These are phyloP conservation scores for Aspergillus floridensis DNA, from an alignment of 2,329 filamentous ascomycete genomes.

Conservation along the genomic window DNA sequence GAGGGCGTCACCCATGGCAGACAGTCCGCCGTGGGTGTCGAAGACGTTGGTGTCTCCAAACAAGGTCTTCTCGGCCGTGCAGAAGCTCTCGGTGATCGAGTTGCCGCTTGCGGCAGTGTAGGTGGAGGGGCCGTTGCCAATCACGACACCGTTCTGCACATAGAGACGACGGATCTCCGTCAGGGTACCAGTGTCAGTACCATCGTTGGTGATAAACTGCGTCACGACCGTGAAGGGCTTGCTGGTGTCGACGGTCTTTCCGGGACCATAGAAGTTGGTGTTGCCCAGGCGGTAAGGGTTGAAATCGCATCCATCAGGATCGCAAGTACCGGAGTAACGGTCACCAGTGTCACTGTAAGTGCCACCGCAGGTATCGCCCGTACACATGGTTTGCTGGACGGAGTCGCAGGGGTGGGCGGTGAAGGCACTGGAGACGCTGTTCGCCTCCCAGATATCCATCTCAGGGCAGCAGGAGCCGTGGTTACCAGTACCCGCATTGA, in stretches of 20 bases:
- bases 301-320: slow-evolving; percentile 69
- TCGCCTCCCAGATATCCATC: slow-evolving; percentile 71
- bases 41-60: slow-evolving; percentile 58
- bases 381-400: slow-evolving; percentile 53
- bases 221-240: slow-evolving; percentile 65
- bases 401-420: slow-evolving; percentile 64
- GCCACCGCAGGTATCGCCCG: slow-evolving; percentile 53
- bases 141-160: slow-evolving; percentile 60
- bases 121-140: slow-evolving; percentile 53
- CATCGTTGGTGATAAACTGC: slow-evolving; percentile 58
- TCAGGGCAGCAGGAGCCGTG: slow-evolving; percentile 65
- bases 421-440: slow-evolving; percentile 61
- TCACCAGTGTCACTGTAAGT: slow-evolving; percentile 48
- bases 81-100: slow-evolving; percentile 58
- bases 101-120: slow-evolving; percentile 51
- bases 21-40: slow-evolving; percentile 55
- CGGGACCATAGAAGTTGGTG: slow-evolving; percentile 61
- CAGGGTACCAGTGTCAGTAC: slow-evolving; percentile 54
- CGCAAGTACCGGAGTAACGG: slow-evolving; percentile 63
- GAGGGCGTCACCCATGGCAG: slow-evolving; percentile 55
- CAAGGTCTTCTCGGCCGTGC: slow-evolving; percentile 53
- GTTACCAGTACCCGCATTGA: slow-evolving; percentile 53
- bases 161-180: slow-evolving; percentile 64
- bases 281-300: slow-evolving; percentile 67
- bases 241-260: slow-evolving; percentile 56